These are phyloP conservation scores for Mikania micrantha DNA, from an alignment of 129 eudicot species.

Conservation along the genomic window DNA sequence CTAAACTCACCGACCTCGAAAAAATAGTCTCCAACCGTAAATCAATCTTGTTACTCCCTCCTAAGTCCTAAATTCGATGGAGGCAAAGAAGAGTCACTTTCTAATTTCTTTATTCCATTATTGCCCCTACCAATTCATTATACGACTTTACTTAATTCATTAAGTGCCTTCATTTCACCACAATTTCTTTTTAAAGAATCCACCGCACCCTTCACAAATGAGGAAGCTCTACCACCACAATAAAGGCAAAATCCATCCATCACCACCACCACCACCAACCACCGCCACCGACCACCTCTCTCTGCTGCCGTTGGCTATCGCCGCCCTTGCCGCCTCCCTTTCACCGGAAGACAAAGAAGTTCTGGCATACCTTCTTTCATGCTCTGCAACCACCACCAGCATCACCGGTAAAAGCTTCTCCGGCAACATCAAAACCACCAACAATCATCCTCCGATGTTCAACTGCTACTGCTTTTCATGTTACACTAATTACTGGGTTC, in stretches of 20 bases:
- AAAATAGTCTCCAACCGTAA: too few relatives aligned
- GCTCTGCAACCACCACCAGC: constrained; percentile 28
- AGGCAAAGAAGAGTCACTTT: background rate
- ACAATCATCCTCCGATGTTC: constrained; percentile 38
- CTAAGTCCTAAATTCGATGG: too few relatives aligned
- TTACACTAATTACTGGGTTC: constrained; percentile 66
- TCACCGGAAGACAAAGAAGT: constrained; percentile 55
- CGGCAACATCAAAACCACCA: constrained; percentile 12
- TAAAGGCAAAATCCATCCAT: constrained; percentile 57
- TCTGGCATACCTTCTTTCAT: constrained; percentile 62
- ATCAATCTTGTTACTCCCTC: too few relatives aligned
- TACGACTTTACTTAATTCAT: background rate
- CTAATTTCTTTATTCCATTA: background rate
- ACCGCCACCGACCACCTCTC: constrained; percentile 26
- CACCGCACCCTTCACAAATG: constrained; percentile 37
- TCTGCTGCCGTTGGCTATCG: constrained; percentile 43
- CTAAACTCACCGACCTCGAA: too few relatives aligned
- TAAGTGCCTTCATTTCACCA: constrained; percentile 11
- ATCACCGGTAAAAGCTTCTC: constrained; percentile 3
- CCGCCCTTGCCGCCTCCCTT: constrained; percentile 48
- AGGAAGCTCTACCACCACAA: constrained; percentile 64
- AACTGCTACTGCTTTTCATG: constrained; percentile 66
- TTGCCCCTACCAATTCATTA: constrained; percentile 11
- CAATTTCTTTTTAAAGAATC: constrained; percentile 8
- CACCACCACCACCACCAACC: constrained; percentile 27